phyloP scores from a whole-genome alignment of 1,284 basidiomycete genomes.

The Rhodotorula sp. region DNA sequence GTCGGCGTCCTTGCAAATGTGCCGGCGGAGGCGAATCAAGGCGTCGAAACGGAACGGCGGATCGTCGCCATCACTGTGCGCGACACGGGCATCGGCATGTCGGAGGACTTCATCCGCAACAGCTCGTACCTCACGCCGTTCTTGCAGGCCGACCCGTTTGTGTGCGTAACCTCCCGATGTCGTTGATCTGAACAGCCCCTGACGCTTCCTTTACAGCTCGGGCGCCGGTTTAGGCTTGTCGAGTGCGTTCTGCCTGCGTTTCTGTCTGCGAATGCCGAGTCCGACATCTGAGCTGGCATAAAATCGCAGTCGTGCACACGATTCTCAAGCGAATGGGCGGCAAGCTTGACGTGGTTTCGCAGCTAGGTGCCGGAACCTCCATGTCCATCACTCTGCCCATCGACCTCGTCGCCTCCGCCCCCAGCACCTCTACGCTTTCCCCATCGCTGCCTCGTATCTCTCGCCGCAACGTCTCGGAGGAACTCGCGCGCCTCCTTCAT shows the following conservation, averaged over 20 bases:
- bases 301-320: conserved; percentile 22
- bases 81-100: conserved; percentile 21
- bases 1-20: neutral
- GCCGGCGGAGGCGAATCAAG: neutral
- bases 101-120: conserved; percentile 13
- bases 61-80: conserved; percentile 3
- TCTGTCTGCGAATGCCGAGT: neutral
- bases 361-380: conserved; percentile 18
- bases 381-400: conserved; percentile 29
- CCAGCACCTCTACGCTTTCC: neutral
- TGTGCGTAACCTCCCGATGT: neutral
- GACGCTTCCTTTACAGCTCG: neutral
- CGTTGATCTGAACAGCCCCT: neutral
- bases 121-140: conserved; percentile 15
- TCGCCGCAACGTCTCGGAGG: conserved; percentile 48
- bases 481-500: conserved; percentile 20
- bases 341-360: conserved; percentile 26
- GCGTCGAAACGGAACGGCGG: neutral
- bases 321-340: conserved; percentile 35
- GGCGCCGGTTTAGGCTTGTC: conserved; percentile 9
- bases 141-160: conserved; percentile 20
- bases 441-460: neutral
- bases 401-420: conserved; percentile 7
- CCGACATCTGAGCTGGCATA: too few relatives aligned
- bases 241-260: neutral